These are phyloP conservation scores for Geranomyces variabilis DNA, from an alignment of 192 early-diverging fungal genomes.

Conservation along the genomic window DNA sequence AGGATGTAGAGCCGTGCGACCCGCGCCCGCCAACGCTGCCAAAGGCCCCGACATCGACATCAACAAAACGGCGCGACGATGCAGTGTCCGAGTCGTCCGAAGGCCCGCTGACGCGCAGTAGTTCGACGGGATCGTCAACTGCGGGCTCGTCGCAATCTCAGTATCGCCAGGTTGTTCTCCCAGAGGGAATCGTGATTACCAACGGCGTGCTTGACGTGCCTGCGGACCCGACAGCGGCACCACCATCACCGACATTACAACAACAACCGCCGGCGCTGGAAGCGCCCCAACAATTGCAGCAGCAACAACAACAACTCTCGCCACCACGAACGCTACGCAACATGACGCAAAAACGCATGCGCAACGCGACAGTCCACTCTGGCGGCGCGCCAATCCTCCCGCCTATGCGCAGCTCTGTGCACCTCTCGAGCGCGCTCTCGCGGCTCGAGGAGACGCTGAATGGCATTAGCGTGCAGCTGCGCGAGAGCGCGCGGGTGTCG, in stretches of 20 bases:
- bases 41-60: too few relatives aligned
- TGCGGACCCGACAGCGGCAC: background rate
- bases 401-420: background rate
- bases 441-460: slow-evolving; percentile 1
- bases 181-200: background rate
- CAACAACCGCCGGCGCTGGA: background rate
- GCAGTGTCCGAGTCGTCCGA: too few relatives aligned
- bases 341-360: too few relatives aligned
- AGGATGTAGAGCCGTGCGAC: too few relatives aligned
- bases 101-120: too few relatives aligned
- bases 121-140: too few relatives aligned
- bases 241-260: background rate
- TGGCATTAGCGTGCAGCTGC: background rate
- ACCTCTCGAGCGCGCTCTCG: background rate
- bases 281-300: background rate
- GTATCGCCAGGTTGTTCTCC: slow-evolving; percentile 1
- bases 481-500: background rate
- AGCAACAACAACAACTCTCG: background rate
- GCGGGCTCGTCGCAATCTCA: too few relatives aligned
- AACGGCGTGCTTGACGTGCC: background rate
- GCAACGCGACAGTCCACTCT: too few relatives aligned
- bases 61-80: too few relatives aligned
- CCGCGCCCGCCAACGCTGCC: too few relatives aligned
- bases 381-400: background rate
- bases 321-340: background rate